phyloP scores from a whole-genome alignment of 805 yeast genomes.

The Ogataea wickerhamii region DNA sequence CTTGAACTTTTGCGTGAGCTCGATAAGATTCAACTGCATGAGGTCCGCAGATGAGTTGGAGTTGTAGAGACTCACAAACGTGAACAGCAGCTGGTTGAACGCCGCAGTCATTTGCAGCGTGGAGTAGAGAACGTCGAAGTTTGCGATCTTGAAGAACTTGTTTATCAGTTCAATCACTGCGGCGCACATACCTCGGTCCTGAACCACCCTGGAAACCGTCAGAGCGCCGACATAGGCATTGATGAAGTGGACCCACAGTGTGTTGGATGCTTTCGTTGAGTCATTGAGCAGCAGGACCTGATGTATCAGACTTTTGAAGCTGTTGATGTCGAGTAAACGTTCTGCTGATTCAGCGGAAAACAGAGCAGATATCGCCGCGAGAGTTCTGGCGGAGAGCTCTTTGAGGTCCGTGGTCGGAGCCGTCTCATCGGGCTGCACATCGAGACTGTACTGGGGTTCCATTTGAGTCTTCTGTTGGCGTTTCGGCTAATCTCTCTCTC shows the following conservation, averaged over 20 bases:
- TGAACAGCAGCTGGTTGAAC: slow-evolving; percentile 10
- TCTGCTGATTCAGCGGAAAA: not conserved
- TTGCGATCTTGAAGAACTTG: slow-evolving; percentile 7
- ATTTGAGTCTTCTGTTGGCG: too few species aligned
- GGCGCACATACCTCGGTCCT: slow-evolving; percentile 1
- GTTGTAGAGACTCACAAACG: slow-evolving; percentile 3
- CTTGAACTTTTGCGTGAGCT: slow-evolving; percentile 3
- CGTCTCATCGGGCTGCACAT: not conserved
- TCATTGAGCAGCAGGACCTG: slow-evolving; percentile 4
- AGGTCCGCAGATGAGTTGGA: slow-evolving; percentile 5
- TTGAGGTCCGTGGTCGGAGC: not conserved
- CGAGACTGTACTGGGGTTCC: too few species aligned
- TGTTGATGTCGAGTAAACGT: slow-evolving; percentile 4
- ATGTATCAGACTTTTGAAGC: slow-evolving; percentile 9
- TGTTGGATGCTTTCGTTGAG: slow-evolving; percentile 4
- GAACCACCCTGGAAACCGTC: not conserved
- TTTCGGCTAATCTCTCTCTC: too few species aligned
- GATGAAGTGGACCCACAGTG: slow-evolving; percentile 12
- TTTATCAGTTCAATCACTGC: slow-evolving; percentile 9
- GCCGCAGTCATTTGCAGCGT: not conserved
- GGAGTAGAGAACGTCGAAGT: slow-evolving; percentile 8
- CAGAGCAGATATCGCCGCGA: not conserved
- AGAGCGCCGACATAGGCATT: slow-evolving; percentile 7
- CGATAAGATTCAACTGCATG: slow-evolving; percentile 2
- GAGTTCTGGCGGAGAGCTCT: not conserved